Evolutionary conservation across 73 alveolate genomes (phyloP).

Genomic region (Tetrahymena thermophila): DNA sequence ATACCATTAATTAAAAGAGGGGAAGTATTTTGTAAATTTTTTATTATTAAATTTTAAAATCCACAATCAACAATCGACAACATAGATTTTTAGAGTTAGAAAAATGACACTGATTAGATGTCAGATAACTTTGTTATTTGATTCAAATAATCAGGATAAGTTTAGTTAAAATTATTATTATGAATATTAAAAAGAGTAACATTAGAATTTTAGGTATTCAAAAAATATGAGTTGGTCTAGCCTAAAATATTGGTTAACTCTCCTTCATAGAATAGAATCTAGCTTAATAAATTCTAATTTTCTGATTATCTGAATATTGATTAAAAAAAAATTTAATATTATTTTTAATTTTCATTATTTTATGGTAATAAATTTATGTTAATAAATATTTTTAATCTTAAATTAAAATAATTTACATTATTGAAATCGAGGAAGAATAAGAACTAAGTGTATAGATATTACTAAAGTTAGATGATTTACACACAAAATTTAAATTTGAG

Average conservation of each 20-base stretch:
- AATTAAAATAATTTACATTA: neutral
- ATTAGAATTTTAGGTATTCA: neutral
- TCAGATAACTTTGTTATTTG: neutral
- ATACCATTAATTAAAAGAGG: neutral
- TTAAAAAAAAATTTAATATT: too few species aligned
- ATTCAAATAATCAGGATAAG: neutral
- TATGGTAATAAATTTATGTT: too few species aligned
- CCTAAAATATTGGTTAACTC: neutral
- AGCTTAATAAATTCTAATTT: too few species aligned
- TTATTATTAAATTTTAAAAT: too few species aligned
- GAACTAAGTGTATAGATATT: neutral
- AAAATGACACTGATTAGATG: neutral
- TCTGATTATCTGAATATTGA: too few species aligned
- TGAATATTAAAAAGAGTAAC: neutral
- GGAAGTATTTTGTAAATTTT: too few species aligned
- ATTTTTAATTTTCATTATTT: too few species aligned
- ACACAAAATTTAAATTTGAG: neutral
- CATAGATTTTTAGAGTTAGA: neutral
- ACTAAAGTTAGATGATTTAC: neutral
- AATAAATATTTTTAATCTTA: too few species aligned
- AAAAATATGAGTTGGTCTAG: neutral
- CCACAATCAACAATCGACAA: neutral
- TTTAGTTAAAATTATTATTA: too few species aligned
- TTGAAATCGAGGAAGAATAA: neutral
- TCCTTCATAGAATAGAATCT: too few species aligned